Base-by-base conservation (phyloP, 306 rosid species). In the Medicago truncatula region DNA sequence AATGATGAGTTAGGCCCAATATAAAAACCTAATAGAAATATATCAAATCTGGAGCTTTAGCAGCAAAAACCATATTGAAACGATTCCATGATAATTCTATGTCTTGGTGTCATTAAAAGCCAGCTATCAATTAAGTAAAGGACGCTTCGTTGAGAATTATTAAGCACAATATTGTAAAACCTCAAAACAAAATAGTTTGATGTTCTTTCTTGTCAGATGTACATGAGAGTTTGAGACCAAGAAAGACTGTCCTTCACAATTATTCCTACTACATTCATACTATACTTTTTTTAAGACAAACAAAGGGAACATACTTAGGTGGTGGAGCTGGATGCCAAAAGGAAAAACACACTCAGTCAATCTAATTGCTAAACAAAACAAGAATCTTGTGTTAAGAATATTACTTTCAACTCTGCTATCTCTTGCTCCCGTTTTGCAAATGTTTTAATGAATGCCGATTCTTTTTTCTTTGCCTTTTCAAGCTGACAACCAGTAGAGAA, bases 361-460 rank as follows among this genome's bases (percentile, higher is more conserved):
- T 54, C 41, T n/a, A 80, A 71, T 70, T 65, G 49, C 49, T 36
- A 70, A 15, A 62, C 59, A 34, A 47, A 67, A 64, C n/a, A 73
- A 7, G 25, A 66, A 52, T 63, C 50, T 40, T 21, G n/a, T 60
- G 23, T 80, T 41, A 61, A 53, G 53, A 63, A 21, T 44, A 50
- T 67, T 76, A 87, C 98, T 91, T 91, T 93, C 78, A 93, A 86
- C 84, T 93, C 97, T 21, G 97, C 94, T 77, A 93, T 88, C 87
- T 91, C 97, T 81, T 93, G 97, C 80, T 91, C 98, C 67, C 92
- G 91, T 78, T 91, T 93, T 17, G 98, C 96, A 85, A 91, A 91
- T 38, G 98, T 91, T 66, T 91, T 92, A 62, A 94, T 88, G 80
- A 91, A 94, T 6, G 97, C 94, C 43, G 97, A 93, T 85, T 94